Conservation (phyloP, 352 stramenopile species). For the Phytophthora megakarya region DNA sequence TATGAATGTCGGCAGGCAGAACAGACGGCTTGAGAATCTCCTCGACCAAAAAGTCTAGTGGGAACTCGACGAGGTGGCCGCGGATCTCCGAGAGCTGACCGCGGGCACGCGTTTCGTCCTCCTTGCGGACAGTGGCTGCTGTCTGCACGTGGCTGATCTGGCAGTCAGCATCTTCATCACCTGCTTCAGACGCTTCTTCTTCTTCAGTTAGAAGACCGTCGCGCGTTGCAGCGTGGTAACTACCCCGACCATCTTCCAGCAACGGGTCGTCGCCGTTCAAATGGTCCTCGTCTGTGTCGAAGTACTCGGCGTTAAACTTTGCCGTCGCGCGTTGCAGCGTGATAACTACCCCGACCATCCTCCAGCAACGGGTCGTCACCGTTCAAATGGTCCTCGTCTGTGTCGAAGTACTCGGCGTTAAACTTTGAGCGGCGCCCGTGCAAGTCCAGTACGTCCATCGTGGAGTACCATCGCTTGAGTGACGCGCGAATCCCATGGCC, state of each 20-base stretch:
- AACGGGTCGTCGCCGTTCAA: slow-evolving; percentile 60
- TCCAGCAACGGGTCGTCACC: slow-evolving; percentile 71
- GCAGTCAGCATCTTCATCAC: slow-evolving; percentile 62
- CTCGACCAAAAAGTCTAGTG: slow-evolving; percentile 82
- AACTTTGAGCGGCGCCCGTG: slow-evolving; percentile 76
- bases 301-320: slow-evolving; percentile 81
- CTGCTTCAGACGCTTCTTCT: slow-evolving; percentile 14
- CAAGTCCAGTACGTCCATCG: slow-evolving; percentile 75
- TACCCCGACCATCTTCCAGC: slow-evolving; percentile 59
- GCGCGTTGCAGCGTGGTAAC: slow-evolving; percentile 40
- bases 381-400: slow-evolving; percentile 52
- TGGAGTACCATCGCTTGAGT: slow-evolving; percentile 78
- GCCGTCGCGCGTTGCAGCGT: slow-evolving; percentile 45
- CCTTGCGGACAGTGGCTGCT: slow-evolving; percentile 78
- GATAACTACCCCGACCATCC: slow-evolving; percentile 48
- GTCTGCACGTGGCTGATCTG: slow-evolving; percentile 88
- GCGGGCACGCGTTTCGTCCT: slow-evolving; percentile 72
- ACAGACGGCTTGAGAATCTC: slow-evolving; percentile 87
- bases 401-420: slow-evolving; percentile 78
- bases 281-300: slow-evolving; percentile 60
- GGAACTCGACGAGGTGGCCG: slow-evolving; percentile 86
- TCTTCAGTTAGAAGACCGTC: slow-evolving; percentile 41
- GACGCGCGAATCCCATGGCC: slow-evolving; percentile 58
- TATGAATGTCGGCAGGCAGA: slow-evolving; percentile 83
- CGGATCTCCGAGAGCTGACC: slow-evolving; percentile 81